These are phyloP conservation scores for Solanum dulcamara DNA, from an alignment of 257 asterid species.

Conservation along the genomic window DNA sequence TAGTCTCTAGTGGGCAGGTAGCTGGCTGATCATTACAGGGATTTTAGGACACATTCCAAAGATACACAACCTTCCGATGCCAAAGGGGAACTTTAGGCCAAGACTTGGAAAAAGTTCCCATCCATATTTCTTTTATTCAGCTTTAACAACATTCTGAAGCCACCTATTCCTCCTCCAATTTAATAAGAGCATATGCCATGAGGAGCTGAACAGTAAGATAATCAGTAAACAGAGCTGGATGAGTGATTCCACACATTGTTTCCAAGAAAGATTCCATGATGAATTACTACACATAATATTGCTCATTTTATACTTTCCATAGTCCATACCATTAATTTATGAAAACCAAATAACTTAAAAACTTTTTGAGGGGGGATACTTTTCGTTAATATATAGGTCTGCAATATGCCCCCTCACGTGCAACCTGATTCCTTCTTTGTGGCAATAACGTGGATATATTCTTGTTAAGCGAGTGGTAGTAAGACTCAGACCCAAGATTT, in stretches of 20 bases:
- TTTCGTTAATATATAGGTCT: background rate
- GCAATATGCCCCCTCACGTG: background rate
- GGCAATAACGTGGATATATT: background rate
- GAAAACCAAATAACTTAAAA: background rate
- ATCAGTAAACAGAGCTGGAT: background rate
- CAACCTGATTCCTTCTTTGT: background rate
- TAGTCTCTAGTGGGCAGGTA: background rate
- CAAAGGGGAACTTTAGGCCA: background rate
- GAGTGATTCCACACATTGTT: background rate
- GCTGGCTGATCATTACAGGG: background rate
- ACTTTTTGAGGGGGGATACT: background rate
- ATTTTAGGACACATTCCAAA: background rate
- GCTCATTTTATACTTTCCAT: background rate
- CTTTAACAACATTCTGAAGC: background rate
- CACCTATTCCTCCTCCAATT: background rate
- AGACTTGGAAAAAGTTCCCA: background rate
- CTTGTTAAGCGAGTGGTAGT: background rate
- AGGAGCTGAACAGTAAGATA: background rate
- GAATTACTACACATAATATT: background rate
- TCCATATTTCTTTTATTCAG: background rate
- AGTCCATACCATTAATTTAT: background rate
- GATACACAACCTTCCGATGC: background rate
- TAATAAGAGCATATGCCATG: background rate
- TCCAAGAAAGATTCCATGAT: background rate
- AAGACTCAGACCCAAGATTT: background rate